These are phyloP conservation scores for Farysia itapuensis DNA, from an alignment of 1,284 basidiomycete species.

Conservation along the genomic window DNA sequence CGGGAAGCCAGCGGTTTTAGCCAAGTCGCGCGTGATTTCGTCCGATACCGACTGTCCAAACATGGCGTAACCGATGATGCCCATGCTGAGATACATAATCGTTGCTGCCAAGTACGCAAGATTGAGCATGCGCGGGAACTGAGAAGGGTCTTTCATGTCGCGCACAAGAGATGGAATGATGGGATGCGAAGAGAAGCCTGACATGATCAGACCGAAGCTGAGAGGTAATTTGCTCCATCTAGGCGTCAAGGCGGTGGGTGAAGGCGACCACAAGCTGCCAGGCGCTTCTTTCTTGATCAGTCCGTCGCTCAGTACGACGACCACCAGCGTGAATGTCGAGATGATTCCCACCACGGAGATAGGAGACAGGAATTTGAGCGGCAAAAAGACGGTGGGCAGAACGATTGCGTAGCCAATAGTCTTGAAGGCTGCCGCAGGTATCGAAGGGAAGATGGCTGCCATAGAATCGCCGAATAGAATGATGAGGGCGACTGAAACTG, in stretches of 20 bases:
- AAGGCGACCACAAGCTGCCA: slow-evolving; percentile 78
- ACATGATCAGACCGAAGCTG: slow-evolving; percentile 88
- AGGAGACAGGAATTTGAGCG: slow-evolving; percentile 48
- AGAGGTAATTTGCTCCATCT: slow-evolving; percentile 64
- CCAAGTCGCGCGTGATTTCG: slow-evolving; percentile 84
- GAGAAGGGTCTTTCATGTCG: slow-evolving; percentile 82
- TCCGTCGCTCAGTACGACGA: slow-evolving; percentile 82
- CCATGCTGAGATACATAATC: slow-evolving; percentile 75
- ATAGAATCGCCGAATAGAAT: slow-evolving; percentile 55
- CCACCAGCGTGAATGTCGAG: slow-evolving; percentile 66
- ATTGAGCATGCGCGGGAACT: slow-evolving; percentile 81
- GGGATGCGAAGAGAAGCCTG: slow-evolving; percentile 93
- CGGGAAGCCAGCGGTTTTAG: slow-evolving; percentile 76
- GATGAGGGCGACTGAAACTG: slow-evolving; percentile 53
- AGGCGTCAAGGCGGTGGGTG: slow-evolving; percentile 70
- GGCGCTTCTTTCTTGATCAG: slow-evolving; percentile 75
- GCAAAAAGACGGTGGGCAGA: slow-evolving; percentile 52
- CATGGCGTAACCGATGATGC: slow-evolving; percentile 86
- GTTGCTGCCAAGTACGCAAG: slow-evolving; percentile 84
- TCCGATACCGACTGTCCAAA: slow-evolving; percentile 62
- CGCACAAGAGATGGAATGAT: slow-evolving; percentile 85
- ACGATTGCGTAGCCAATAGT: slow-evolving; percentile 42
- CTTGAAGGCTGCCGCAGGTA: slow-evolving; percentile 44
- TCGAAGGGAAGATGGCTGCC: slow-evolving; percentile 30
- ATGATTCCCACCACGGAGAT: slow-evolving; percentile 61